Evolutionary conservation across 768 basidiomycete genomes (phyloP).

Genomic region (Kwoniella mangroviensis): DNA sequence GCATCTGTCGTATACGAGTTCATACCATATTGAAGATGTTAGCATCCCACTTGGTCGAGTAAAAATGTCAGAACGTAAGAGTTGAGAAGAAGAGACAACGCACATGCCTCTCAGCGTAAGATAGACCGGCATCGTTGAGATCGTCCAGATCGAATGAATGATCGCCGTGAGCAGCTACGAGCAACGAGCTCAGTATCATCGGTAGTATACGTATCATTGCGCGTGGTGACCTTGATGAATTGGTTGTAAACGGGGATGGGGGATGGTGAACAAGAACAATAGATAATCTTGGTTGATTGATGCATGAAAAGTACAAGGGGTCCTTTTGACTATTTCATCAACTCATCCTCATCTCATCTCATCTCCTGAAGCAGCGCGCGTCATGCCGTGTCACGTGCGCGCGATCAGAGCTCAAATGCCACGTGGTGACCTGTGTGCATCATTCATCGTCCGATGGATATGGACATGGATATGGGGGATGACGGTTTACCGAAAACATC

Average conservation of each 20-base stretch:
- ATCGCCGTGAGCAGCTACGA: constrained; percentile 66
- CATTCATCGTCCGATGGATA: background rate
- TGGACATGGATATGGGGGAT: too few species aligned
- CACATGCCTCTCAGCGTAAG: constrained; percentile 91
- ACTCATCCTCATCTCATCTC: background rate
- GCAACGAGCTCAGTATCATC: constrained; percentile 12
- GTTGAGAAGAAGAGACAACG: constrained; percentile 55
- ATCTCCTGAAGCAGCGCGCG: background rate
- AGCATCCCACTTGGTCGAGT: background rate
- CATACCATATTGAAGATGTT: too few species aligned
- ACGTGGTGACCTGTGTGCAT: background rate
- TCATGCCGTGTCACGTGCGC: background rate
- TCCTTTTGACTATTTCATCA: background rate
- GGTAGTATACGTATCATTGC: constrained; percentile 22
- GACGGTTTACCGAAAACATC: background rate
- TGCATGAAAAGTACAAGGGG: background rate
- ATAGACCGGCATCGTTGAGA: constrained; percentile 69
- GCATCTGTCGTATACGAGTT: constrained; percentile 32
- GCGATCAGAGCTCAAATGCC: background rate
- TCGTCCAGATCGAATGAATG: constrained; percentile 63
- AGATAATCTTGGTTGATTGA: background rate
- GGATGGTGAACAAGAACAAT: background rate
- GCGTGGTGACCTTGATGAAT: background rate
- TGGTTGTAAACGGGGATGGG: too few species aligned
- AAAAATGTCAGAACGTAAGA: background rate